Base-by-base conservation (phyloP, 75 land plant genomes). In the Sequoia sempervirens region DNA sequence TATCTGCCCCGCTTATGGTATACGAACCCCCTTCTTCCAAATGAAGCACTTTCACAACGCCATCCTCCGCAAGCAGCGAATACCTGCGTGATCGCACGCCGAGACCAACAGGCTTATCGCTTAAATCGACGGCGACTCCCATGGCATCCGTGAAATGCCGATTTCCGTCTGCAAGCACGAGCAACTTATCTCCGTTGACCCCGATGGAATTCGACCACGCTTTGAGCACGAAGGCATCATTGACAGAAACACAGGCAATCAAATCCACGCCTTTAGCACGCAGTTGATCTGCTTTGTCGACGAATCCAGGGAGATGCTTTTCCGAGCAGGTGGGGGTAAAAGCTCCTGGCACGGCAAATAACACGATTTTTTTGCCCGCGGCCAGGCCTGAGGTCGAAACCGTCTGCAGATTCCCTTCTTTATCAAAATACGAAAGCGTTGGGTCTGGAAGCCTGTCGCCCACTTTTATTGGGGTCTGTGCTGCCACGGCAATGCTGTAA, bases 311-410 rank as follows among this genome's bases (percentile, higher is more conserved):
- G 64, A 96, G 72, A 82, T 96, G 98, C 85, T 95, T 95, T 86
- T 88, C 90, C 32, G 95, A 93, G 93, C 98, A 96, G 54, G 95
- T 95, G 80, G 98, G 98, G 37, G 98, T 96, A 89, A 96, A 96
- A 56, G 98, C 98, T 45, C 97, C 98, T 38, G 98, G 98, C 58
- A 96, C 97, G 56, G 97, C 98, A 86, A 96, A 92, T 80, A 96
- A 83, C 52, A 96, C 86, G 79, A 89, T 94, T 74, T 92, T 95
- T 89, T 96, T 96, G 80, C 86, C 87, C 79, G 78, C 54, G 85
- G 98, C 92, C 43, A 96, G 94, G 56, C 80, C 89, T 79, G 92
- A 87, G 75, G 91, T 82, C 69, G 94, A 88, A 81, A 89, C 82
- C 84, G 94, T 89, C 85, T 95, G 94, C 75, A 95, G 78, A 83